These are phyloP conservation scores for Linnemannia hyalina DNA, from an alignment of 192 early-diverging fungal species.

Conservation along the genomic window DNA sequence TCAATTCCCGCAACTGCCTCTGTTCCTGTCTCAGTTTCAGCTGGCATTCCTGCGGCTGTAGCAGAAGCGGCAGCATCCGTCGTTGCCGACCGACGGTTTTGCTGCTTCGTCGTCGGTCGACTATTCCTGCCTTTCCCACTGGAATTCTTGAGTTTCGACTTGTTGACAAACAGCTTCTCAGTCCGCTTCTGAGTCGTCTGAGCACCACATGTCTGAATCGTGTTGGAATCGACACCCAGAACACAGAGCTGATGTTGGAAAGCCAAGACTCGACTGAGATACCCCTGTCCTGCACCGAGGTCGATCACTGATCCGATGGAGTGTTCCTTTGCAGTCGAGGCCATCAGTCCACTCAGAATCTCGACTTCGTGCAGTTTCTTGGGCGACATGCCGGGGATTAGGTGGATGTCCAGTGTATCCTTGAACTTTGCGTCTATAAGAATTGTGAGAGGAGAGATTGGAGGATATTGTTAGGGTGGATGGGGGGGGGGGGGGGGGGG, in stretches of 20 bases:
- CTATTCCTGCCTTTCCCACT: slow-evolving; percentile 11
- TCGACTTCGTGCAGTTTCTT: slow-evolving; percentile 84
- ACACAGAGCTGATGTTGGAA: slow-evolving; percentile 74
- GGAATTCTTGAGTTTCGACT: slow-evolving; percentile 24
- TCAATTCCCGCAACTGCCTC: neutral
- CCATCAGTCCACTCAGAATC: slow-evolving; percentile 69
- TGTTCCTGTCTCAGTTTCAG: neutral
- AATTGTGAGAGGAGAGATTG: neutral
- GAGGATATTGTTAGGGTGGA: neutral
- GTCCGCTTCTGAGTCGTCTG: slow-evolving; percentile 70
- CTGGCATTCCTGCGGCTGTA: neutral
- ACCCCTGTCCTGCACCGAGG: slow-evolving; percentile 85
- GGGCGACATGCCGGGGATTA: slow-evolving; percentile 77
- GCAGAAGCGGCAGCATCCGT: neutral
- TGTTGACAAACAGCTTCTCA: slow-evolving; percentile 59
- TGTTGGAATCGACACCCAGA: slow-evolving; percentile 76
- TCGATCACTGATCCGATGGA: slow-evolving; percentile 71
- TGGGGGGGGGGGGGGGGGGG: too few species aligned
- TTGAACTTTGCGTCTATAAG: slow-evolving; percentile 42
- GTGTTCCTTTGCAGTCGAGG: slow-evolving; percentile 60
- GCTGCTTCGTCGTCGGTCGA: neutral
- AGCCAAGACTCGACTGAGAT: slow-evolving; percentile 75
- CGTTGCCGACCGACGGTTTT: slow-evolving; percentile 4
- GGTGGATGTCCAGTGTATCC: slow-evolving; percentile 64
- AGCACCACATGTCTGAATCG: slow-evolving; percentile 80